Base-by-base conservation (phyloP, 164 flowering plant species). In the Hamamelis virginiana region DNA sequence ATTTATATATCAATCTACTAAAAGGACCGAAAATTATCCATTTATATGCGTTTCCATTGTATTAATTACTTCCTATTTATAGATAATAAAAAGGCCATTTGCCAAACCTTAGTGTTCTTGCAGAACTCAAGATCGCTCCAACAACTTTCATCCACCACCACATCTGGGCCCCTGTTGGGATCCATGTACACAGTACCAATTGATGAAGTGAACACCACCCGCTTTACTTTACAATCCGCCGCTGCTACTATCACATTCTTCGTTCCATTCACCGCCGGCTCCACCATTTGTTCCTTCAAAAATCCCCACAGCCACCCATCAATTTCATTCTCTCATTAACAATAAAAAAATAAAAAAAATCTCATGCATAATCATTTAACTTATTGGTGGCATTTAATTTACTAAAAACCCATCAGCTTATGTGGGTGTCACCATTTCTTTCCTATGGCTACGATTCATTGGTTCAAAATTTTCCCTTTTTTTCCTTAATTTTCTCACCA, bases 81-180 rank as follows among this genome's bases (percentile, higher is more conserved):
- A 33, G 6, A 33, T 6, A 33, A 33, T 33, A 33, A 33, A 33
- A 33, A 6, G 6, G 6, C 41, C 41, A 33, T 33, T 33, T 33
- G 41, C 41, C 41, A 33, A 33, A 91, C 98, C 96, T 85, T 92
- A 62, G 98, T 95, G 78, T 84, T 86, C 81, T 95, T 95, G 92
- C 99, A 95, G 76, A 85, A 92, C 9, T 96, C 99, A 8, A 96
- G 95, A 67, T 96, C 96, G 73, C 98, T 93, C 99, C 99, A 96
- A 71, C 99, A 96, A 51, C 77, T 82, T 75, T 96, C 99, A 53
- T 96, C 99, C 0, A 96, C 94, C 11, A 96, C 89, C 4, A 51
- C 84, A 12, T 91, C 92, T 1, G 93, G 91, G 21, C 82, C 61
- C 67, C 99, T 51, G 64, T 89, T 89, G 1, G 98, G 98, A 71